These are phyloP conservation scores for Collybiopsis luxurians DNA, from an alignment of 768 basidiomycete species.

Conservation along the genomic window DNA sequence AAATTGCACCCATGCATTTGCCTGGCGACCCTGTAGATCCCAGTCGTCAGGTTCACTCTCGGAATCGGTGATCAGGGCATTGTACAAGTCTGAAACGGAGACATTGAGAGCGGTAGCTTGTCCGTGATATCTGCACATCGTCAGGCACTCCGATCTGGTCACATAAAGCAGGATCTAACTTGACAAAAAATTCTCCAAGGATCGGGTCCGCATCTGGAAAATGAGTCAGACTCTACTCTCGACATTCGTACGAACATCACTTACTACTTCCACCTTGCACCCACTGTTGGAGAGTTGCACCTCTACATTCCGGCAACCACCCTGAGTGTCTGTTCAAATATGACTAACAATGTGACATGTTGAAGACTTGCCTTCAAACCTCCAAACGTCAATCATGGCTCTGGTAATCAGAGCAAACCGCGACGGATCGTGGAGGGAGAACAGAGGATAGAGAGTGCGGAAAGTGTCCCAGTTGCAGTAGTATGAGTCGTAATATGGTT, in stretches of 20 bases:
- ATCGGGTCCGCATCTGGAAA: slow-evolving; percentile 59
- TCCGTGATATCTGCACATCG: slow-evolving; percentile 41
- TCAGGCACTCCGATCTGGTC: too few relatives aligned
- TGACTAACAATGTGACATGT: background rate
- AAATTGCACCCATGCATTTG: slow-evolving; percentile 51
- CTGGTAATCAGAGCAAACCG: slow-evolving; percentile 59
- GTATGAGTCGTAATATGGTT: slow-evolving; percentile 66
- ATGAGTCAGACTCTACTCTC: too few relatives aligned
- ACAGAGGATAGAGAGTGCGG: slow-evolving; percentile 57
- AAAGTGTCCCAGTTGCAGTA: slow-evolving; percentile 76
- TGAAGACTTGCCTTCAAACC: slow-evolving; percentile 48
- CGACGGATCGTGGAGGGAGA: slow-evolving; percentile 61
- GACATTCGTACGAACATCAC: slow-evolving; percentile 17
- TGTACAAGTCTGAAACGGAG: slow-evolving; percentile 47
- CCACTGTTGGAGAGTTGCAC: slow-evolving; percentile 37
- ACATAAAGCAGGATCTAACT: slow-evolving; percentile 31
- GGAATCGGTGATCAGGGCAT: slow-evolving; percentile 56
- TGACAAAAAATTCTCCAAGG: slow-evolving; percentile 62
- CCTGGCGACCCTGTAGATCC: slow-evolving; percentile 62
- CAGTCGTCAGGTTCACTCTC: slow-evolving; percentile 57
- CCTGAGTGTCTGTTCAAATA: slow-evolving; percentile 28
- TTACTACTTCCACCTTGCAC: slow-evolving; percentile 59
- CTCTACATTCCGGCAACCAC: slow-evolving; percentile 67
- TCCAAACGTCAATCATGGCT: slow-evolving; percentile 66
- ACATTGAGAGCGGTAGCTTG: slow-evolving; percentile 48